A percentile compares a stretch with the other conserved stretches of the same genome.
phyloP scores from a whole-genome alignment of 306 rosid species.

The Heteromeles arbutifolia region DNA sequence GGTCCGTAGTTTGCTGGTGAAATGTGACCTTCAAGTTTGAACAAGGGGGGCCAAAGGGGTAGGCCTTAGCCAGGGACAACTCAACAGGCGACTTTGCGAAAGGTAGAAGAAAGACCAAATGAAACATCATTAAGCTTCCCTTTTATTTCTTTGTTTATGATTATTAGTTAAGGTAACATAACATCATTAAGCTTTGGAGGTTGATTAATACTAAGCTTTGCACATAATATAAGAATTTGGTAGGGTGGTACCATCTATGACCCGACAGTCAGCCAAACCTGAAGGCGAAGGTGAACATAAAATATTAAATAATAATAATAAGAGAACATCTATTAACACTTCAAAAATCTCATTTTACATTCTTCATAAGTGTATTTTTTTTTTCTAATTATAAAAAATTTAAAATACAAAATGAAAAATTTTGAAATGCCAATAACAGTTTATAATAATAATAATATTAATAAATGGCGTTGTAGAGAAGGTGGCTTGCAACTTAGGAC shows the following conservation, averaged over 20 bases:
- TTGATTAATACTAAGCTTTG: neutral
- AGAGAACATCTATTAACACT: no score
- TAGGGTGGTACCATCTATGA: neutral
- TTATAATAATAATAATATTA: no score
- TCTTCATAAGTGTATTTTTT: no score
- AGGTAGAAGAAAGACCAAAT: neutral
- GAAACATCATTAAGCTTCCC: neutral
- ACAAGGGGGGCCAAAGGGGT: neutral
- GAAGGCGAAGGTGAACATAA: neutral
- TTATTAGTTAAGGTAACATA: neutral
- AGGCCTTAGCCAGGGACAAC: neutral
- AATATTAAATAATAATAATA: no score
- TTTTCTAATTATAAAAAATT: no score
- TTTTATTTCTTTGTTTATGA: neutral
- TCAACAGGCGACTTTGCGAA: neutral
- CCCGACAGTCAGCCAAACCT: neutral
- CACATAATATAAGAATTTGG: neutral
- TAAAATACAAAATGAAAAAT: no score
- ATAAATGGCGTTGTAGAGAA: neutral
- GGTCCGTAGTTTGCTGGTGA: conserved; percentile 6
- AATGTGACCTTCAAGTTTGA: neutral
- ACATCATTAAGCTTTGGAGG: neutral
- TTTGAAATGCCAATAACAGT: no score
- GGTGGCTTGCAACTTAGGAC: neutral
- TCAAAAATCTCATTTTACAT: no score